Base-by-base conservation (phyloP, 495 filamentous ascomycete genomes). In the Achaetomiella virescens region DNA sequence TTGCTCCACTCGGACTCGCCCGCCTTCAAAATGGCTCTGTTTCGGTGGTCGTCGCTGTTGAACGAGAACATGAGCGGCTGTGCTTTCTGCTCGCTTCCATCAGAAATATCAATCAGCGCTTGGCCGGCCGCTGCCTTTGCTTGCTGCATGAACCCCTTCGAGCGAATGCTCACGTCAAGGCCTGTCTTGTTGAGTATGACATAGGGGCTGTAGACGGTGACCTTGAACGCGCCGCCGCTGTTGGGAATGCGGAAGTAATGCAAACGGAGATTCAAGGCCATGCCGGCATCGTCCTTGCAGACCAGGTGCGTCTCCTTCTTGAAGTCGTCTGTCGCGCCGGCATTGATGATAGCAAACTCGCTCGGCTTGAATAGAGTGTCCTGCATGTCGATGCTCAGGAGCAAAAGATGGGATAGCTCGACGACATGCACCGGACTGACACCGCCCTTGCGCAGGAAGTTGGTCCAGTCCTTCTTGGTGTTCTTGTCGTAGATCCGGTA, bases 401-500 rank as follows among this genome's bases (percentile, higher is more conserved):
- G 72, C 8, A 98, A 76, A 18, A 97, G 79, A 71, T 97, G 93
- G 17, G 93, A 96, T 3, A 97, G 73, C 69, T 97, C 92, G 38
- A 97, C 90, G 8, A 97, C 91, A 72, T 98, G 93, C 2, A 97
- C 91, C 1, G 93, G 93, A 68, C 93, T 97, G 44, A 96, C 85
- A 20, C 93, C 93, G 10, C 93, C 93, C 70, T 95, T 97, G 49
- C 93, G 81, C 20, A 98, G 71, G 75, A 98, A 98, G 66, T 98
- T 98, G 0, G 91, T 92, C 93, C 95, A 98, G 69, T 98, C 92
- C 67, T 95, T 93, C 74, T 88, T 91, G 0, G 90, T 97, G 68
- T 95, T 93, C 75, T 91, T 95, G 73, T 98, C 93, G 65, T 97
- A 97, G 21, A 98, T 97, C 51, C 91, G 82, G 67, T 97, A 97